phyloP scores from a whole-genome alignment of 805 yeast species.

The Kuraishia ogatae region DNA sequence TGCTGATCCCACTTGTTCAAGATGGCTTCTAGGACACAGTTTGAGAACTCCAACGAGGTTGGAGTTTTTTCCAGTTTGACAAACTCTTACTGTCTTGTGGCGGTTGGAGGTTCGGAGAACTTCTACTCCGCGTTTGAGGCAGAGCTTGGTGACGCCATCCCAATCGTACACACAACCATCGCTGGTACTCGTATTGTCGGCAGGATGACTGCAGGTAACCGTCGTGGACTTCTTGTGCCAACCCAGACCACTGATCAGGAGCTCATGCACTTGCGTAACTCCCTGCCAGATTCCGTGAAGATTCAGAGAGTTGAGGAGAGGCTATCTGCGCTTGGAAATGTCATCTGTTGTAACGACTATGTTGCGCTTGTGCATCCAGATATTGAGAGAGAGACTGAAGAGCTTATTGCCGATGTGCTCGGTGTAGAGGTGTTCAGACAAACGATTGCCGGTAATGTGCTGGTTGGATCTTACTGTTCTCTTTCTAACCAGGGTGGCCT shows the following conservation, averaged over 20 bases:
- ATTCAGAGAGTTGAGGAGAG: slow-evolving; percentile 98
- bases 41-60: slow-evolving; percentile 82
- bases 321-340: slow-evolving; percentile 93
- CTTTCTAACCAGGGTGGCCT: slow-evolving; percentile 96
- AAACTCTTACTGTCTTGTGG: slow-evolving; percentile 91
- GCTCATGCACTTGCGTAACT: slow-evolving; percentile 92
- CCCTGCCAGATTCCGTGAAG: slow-evolving; percentile 89
- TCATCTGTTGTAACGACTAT: slow-evolving; percentile 96
- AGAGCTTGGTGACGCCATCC: slow-evolving; percentile 92
- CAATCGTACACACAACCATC: slow-evolving; percentile 94
- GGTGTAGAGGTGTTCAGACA: slow-evolving; percentile 99
- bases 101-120: slow-evolving; percentile 88
- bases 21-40: slow-evolving; percentile 64
- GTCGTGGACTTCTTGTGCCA: slow-evolving; percentile 95
- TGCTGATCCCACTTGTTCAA: background rate
- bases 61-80: slow-evolving; percentile 95
- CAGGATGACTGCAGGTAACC: slow-evolving; percentile 96
- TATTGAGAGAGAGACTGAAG: slow-evolving; percentile 98
- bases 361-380: slow-evolving; percentile 99
- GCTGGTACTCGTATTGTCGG: slow-evolving; percentile 98
- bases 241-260: slow-evolving; percentile 98
- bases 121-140: slow-evolving; percentile 94
- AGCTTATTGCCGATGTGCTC: slow-evolving; percentile 91
- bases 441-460: slow-evolving; percentile 95
- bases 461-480: slow-evolving; percentile 94